Percentiles rank a stretch among this genome's conserved stretches.
Conservation (phyloP, 2,329 filamentous ascomycete genomes). For the Aspergillus sp. region DNA sequence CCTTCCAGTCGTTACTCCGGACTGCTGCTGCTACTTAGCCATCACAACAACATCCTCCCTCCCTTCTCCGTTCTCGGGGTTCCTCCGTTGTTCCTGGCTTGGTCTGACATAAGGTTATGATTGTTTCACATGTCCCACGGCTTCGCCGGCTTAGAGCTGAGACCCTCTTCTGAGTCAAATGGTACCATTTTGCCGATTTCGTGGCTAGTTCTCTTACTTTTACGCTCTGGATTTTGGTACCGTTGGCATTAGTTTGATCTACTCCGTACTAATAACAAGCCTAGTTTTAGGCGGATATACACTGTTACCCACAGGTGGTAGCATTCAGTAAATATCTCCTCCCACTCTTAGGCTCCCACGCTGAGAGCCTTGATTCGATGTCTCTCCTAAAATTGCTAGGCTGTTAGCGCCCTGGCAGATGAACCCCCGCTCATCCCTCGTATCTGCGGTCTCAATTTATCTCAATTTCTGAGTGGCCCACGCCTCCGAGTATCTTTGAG, state of each 20-base stretch:
- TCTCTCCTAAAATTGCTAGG: background rate
- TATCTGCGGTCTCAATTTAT: background rate
- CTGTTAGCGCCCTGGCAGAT: background rate
- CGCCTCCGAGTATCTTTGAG: background rate
- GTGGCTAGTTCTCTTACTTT: background rate
- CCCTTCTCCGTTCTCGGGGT: background rate
- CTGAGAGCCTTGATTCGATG: background rate
- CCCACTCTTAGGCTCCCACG: background rate
- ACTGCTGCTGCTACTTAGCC: no score
- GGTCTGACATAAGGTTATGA: constrained; percentile 11
- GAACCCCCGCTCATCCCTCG: background rate
- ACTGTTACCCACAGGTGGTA: background rate
- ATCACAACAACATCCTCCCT: background rate
- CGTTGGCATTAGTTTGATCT: constrained; percentile 3
- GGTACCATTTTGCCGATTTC: background rate
- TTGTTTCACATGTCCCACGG: constrained; percentile 8
- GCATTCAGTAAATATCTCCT: background rate
- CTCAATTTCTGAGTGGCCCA: background rate
- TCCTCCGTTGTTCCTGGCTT: background rate
- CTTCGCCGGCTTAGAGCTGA: background rate
- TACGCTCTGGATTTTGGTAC: background rate
- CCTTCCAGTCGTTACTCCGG: background rate
- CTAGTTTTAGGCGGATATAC: background rate
- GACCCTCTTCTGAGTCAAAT: background rate
- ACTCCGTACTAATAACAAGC: background rate